A percentile compares a stretch with the other conserved stretches of the same genome.
Evolutionary conservation across 495 filamentous ascomycete genomes (phyloP).

Genomic region (Pyrenula massariospora): DNA sequence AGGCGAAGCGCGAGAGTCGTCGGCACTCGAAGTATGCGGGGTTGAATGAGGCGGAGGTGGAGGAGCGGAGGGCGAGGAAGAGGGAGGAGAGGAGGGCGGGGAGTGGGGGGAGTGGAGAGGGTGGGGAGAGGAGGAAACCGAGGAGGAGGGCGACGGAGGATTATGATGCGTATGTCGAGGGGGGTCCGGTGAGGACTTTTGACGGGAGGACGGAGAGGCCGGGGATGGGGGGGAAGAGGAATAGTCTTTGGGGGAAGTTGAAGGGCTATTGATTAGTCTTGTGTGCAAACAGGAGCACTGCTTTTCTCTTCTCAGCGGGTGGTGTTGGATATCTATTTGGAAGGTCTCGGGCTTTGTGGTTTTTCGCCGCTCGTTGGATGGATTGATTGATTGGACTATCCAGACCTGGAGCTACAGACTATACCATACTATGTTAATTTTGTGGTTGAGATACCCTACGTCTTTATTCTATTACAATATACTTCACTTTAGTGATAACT

Average conservation of each 20-base stretch:
- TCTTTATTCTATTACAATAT: no score
- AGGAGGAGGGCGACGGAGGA: neutral
- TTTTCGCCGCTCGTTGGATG: no score
- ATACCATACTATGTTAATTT: no score
- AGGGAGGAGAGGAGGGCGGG: slow-evolving; percentile 17
- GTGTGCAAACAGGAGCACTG: slow-evolving; percentile 2
- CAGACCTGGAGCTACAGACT: no score
- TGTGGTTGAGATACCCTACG: no score
- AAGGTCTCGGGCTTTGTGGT: no score
- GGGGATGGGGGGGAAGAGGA: neutral
- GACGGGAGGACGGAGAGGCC: neutral
- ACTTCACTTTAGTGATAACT: no score
- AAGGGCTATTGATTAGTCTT: neutral
- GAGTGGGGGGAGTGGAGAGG: neutral
- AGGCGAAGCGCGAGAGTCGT: slow-evolving; percentile 23
- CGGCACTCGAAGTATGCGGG: slow-evolving; percentile 27
- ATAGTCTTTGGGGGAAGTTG: neutral
- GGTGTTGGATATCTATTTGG: neutral
- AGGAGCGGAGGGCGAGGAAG: slow-evolving; percentile 20
- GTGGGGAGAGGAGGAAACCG: neutral
- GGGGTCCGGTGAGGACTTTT: neutral
- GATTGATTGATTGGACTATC: no score
- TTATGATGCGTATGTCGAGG: neutral
- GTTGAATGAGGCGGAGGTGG: slow-evolving; percentile 27
- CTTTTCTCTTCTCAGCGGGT: neutral